Base-by-base conservation (phyloP, 306 rosid genomes). In the Lablab purpureus region DNA sequence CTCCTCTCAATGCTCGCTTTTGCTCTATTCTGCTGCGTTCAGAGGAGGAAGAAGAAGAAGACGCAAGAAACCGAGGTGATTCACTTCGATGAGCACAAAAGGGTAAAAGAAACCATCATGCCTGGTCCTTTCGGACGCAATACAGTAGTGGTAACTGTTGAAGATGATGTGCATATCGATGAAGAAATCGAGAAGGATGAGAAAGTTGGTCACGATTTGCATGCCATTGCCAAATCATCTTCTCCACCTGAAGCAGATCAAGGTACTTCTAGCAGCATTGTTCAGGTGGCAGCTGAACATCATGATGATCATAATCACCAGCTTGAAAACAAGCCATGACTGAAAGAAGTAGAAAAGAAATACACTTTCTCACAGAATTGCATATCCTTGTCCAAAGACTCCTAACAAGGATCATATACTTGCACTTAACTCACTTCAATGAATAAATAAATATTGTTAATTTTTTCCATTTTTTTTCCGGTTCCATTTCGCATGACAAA, bases 161-260 rank as follows among this genome's bases (percentile, higher is more conserved):
- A 92, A 64, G 98, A 94, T 69, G 98, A 92, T 52, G 83, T 89
- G 19, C 93, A 83, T 22, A 3, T 90, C 3, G 87, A 86, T 4
- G 90, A 81, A 77, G 85, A 67, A 60, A 85, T 81, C 17, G 79
- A 10, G 50, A 88, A 91, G 84, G 73, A 14, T 0, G 93, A 84
- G 43, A 67, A 40, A 69, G 14, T 75, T 13, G 92, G 40, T 45
- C 76, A 69, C 27, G 86, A 75, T 27, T 85, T 89, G 46, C 84
- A 84, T 74, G 74, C 80, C 18, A 80, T 82, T 74, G 74, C 80
- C 18, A 80, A 71, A 37, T 67, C 87, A 73, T 65, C 89, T 30
- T 65, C 89, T 30, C 40, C 86, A 59, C 32, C 66, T 34, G 70
- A 51, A 50, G 17, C 34, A 58, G 68, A 73, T 28, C 71, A 67